A percentile compares a stretch with the other conserved stretches of the same genome.
phyloP scores from a whole-genome alignment of 495 filamentous ascomycete species.

The Penicillium odoratum region DNA sequence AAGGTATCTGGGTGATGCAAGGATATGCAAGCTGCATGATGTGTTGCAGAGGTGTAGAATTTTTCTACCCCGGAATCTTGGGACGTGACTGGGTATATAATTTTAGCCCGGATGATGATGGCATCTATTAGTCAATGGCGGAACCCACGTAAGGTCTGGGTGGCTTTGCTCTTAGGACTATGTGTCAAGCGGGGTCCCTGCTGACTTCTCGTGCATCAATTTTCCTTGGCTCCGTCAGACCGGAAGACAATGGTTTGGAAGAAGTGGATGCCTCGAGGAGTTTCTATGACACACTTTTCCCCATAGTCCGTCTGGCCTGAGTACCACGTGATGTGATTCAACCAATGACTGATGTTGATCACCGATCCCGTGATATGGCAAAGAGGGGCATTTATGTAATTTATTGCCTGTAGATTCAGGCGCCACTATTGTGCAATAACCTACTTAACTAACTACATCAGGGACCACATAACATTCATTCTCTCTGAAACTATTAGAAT shows the following conservation, averaged over 20 bases:
- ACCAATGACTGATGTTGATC: slow-evolving; percentile 2
- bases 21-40: slow-evolving; percentile 22
- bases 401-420: background rate
- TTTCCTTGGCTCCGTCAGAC: slow-evolving; percentile 21
- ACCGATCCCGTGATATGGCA: slow-evolving; percentile 4
- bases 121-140: slow-evolving; percentile 25
- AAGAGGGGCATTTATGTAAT: background rate
- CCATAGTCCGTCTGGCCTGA: slow-evolving; percentile 1
- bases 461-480: background rate
- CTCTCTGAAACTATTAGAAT: background rate
- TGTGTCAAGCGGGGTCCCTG: slow-evolving; percentile 23
- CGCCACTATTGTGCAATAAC: background rate
- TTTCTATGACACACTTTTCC: slow-evolving; percentile 25
- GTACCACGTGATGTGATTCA: slow-evolving; percentile 4
- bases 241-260: slow-evolving; percentile 12
- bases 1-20: slow-evolving; percentile 8
- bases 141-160: slow-evolving; percentile 8
- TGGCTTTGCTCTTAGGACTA: slow-evolving; percentile 17
- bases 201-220: slow-evolving; percentile 12
- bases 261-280: slow-evolving; percentile 4
- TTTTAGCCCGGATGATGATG: slow-evolving; percentile 24
- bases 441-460: background rate
- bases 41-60: slow-evolving; percentile 4
- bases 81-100: slow-evolving; percentile 18
- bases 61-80: slow-evolving; percentile 28